Evolutionary conservation across 2,329 filamentous ascomycete genomes (phyloP).

Genomic region (Colletotrichum graminicola): DNA sequence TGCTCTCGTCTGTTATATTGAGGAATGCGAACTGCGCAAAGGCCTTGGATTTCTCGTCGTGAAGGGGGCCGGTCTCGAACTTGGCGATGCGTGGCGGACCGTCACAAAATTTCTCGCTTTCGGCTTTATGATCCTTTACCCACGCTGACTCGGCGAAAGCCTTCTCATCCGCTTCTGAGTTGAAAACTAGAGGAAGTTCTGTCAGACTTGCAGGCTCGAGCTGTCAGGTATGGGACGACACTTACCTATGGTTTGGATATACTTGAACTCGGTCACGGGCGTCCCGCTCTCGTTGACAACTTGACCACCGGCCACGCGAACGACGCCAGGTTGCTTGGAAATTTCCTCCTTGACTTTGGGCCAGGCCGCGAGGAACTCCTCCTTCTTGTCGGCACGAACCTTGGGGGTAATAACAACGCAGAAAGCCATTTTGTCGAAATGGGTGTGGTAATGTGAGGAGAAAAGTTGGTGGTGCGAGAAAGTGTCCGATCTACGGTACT

Average conservation of each 20-base stretch:
- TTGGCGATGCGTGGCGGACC: conserved; percentile 22
- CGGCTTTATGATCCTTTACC: conserved; percentile 22
- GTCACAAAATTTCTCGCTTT: not conserved
- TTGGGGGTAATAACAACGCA: conserved; percentile 22
- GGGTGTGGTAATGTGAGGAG: not conserved
- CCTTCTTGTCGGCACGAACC: conserved; percentile 34
- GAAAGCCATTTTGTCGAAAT: conserved; percentile 28
- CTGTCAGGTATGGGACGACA: too few species aligned
- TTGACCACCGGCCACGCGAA: conserved; percentile 14
- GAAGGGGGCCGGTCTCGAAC: conserved; percentile 27
- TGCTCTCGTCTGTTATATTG: conserved; percentile 24
- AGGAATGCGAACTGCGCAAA: conserved; percentile 26
- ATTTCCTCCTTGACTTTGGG: conserved; percentile 28
- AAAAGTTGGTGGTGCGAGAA: not conserved
- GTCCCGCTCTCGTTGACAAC: conserved; percentile 26
- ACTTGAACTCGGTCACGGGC: conserved; percentile 35
- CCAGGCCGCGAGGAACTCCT: conserved; percentile 33
- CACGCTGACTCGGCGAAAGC: conserved; percentile 30
- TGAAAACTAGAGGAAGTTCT: conserved; percentile 12
- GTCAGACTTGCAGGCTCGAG: not conserved
- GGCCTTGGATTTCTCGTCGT: conserved; percentile 18
- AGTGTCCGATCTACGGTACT: not conserved
- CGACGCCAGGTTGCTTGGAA: conserved; percentile 30
- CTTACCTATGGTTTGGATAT: conserved; percentile 27
- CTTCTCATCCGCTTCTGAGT: conserved; percentile 24